Evolutionary conservation across 257 asterid genomes (phyloP).

Genomic region (Salvia rosmarinus): DNA sequence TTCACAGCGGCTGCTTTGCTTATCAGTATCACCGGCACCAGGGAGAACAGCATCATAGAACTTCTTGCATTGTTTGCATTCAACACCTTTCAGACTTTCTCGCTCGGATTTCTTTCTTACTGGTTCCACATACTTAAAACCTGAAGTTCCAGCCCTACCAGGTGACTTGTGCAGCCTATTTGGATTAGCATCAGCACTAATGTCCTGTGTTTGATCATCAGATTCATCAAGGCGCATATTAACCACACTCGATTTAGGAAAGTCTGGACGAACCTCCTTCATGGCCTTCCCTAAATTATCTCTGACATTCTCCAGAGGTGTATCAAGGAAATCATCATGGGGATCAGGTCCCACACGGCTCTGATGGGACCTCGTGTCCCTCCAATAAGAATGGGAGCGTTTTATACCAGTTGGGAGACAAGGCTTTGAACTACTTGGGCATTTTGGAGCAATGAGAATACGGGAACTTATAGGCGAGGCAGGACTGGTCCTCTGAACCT

Average conservation of each 20-base stretch:
- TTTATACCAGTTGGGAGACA: slow-evolving; percentile 73
- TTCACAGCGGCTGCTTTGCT: slow-evolving; percentile 71
- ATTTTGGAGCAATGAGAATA: slow-evolving; percentile 45
- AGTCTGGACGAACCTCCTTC: slow-evolving; percentile 44
- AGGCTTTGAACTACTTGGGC: slow-evolving; percentile 46
- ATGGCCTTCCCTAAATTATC: slow-evolving; percentile 52
- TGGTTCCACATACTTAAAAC: slow-evolving; percentile 80
- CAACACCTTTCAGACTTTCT: slow-evolving; percentile 82
- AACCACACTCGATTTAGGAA: slow-evolving; percentile 34
- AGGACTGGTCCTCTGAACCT: slow-evolving; percentile 50
- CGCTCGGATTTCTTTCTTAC: slow-evolving; percentile 81
- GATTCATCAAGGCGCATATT: slow-evolving; percentile 48
- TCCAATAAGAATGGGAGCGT: slow-evolving; percentile 85
- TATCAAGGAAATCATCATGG: slow-evolving; percentile 93
- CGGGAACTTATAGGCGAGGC: slow-evolving; percentile 50
- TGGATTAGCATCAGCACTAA: slow-evolving; percentile 48
- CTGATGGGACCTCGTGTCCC: slow-evolving; percentile 89
- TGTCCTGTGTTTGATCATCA: slow-evolving; percentile 77
- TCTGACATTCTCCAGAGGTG: slow-evolving; percentile 75
- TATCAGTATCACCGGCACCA: slow-evolving; percentile 32
- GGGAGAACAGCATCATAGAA: slow-evolving; percentile 91
- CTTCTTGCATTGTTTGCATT: slow-evolving; percentile 95
- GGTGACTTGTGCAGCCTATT: slow-evolving; percentile 40
- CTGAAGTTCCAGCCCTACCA: slow-evolving; percentile 41
- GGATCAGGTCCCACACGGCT: slow-evolving; percentile 80